A percentile compares a stretch with the other conserved stretches of the same genome.
Evolutionary conservation across 768 basidiomycete species (phyloP).

Genomic region (Saitozyma sp.): DNA sequence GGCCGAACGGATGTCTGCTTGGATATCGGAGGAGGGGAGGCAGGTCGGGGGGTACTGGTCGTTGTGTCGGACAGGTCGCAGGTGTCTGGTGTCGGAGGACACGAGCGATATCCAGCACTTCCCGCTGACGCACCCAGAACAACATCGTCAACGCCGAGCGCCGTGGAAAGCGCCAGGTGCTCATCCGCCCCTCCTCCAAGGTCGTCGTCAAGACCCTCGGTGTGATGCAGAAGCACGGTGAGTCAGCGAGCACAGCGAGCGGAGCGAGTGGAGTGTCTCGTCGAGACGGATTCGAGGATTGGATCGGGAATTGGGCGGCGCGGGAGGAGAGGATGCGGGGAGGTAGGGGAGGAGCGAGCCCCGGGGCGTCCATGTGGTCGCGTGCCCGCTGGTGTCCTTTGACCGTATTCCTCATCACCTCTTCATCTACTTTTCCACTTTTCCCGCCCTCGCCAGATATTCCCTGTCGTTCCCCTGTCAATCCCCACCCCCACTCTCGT

Average conservation of each 20-base stretch:
- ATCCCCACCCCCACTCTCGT: too few relatives aligned
- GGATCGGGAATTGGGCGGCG: background rate
- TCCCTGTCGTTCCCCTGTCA: too few relatives aligned
- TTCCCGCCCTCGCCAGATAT: background rate
- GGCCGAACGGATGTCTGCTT: background rate
- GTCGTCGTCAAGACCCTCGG: slow-evolving; percentile 96
- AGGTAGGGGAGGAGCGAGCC: too few relatives aligned
- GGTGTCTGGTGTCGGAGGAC: background rate
- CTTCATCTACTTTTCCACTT: slow-evolving; percentile 13
- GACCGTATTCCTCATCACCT: slow-evolving; percentile 5
- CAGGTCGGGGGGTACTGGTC: background rate
- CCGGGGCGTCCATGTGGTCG: too few relatives aligned
- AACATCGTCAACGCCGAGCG: slow-evolving; percentile 99
- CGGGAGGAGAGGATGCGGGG: slow-evolving; percentile 1
- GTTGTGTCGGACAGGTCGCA: background rate
- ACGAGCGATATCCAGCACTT: background rate
- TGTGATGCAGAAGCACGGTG: slow-evolving; percentile 99
- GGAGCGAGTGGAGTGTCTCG: slow-evolving; percentile 6
- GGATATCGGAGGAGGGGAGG: background rate
- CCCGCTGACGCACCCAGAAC: slow-evolving; percentile 57
- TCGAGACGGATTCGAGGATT: background rate
- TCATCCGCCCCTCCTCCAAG: slow-evolving; percentile 95
- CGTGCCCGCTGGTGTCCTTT: background rate
- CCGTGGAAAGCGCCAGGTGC: slow-evolving; percentile 98
- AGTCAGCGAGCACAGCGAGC: slow-evolving; percentile 47